These are phyloP conservation scores for Penicillium riverlandense DNA, from an alignment of 495 filamentous ascomycete genomes.

Conservation along the genomic window DNA sequence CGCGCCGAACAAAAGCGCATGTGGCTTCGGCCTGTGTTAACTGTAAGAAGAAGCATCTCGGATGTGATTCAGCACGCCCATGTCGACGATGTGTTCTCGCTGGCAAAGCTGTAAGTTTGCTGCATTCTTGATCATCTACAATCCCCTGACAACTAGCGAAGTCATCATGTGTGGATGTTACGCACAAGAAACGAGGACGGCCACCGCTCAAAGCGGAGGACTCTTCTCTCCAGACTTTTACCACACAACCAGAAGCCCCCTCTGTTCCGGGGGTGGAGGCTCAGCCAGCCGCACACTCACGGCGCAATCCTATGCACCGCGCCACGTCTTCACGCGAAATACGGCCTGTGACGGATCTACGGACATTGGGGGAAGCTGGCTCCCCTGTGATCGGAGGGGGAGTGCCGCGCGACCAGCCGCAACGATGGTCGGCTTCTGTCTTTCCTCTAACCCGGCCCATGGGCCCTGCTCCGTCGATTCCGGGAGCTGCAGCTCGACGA, in stretches of 20 bases:
- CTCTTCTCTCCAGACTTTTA: slow-evolving; percentile 29
- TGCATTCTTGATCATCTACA: neutral
- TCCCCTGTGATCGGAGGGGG: slow-evolving; percentile 15
- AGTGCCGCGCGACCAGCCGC: slow-evolving; percentile 18
- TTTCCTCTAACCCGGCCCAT: slow-evolving; percentile 29
- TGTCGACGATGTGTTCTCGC: slow-evolving; percentile 56
- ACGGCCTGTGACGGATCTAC: slow-evolving; percentile 38
- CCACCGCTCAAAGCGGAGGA: slow-evolving; percentile 86
- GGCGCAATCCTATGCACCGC: slow-evolving; percentile 27
- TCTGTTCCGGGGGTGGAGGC: slow-evolving; percentile 18
- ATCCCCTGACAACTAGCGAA: slow-evolving; percentile 21
- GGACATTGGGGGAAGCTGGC: slow-evolving; percentile 15
- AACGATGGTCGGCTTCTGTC: slow-evolving; percentile 30
- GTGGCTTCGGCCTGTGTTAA: slow-evolving; percentile 96
- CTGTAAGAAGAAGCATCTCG: slow-evolving; percentile 93
- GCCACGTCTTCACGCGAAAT: slow-evolving; percentile 38
- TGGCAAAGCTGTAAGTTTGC: slow-evolving; percentile 55
- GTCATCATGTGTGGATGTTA: slow-evolving; percentile 88
- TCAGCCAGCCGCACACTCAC: slow-evolving; percentile 14
- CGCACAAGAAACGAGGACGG: slow-evolving; percentile 91
- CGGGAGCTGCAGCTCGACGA: slow-evolving; percentile 19
- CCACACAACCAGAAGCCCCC: slow-evolving; percentile 24
- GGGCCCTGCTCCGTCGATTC: slow-evolving; percentile 22
- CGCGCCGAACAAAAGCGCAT: slow-evolving; percentile 86
- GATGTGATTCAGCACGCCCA: slow-evolving; percentile 60